Evolutionary conservation across 257 asterid genomes (phyloP), one percentile per base, ranked within the genome.

Genomic region (Plantago elongata): DNA sequence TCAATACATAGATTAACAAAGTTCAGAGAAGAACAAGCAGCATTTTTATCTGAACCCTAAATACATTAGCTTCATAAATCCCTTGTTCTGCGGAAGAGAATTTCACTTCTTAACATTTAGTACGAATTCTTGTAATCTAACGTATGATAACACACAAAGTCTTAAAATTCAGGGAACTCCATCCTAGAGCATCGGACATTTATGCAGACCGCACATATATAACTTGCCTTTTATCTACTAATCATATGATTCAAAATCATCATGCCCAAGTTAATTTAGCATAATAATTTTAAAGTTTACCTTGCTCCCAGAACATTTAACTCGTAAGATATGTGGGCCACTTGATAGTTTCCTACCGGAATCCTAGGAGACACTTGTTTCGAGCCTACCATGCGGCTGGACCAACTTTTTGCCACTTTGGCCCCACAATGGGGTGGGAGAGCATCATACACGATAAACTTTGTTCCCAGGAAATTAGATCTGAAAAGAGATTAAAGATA

Each of bases 381-480:
- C 13, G 84, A 72, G 76, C 86, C 84, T 65, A 76, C 79, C 60
- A 73, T 71, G 75, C 78, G 75, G 43, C 75, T 18, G 22, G 95
- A 86, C 69, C 80, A 74, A 61, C 80, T 81, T 71, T 81, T 88
- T 15, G 79, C 64, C 73, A 83, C 73, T 74, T 83, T 88, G 50
- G 72, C 81, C 51, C 79, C 90, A 50, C 80, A 74, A 37, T 84
- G 76, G 5, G 90, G 84, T 38, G 86, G 89, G 55, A 78, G 72
- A 49, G 88, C 83, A 51, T 92, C 97, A 11, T 81, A 92, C 34
- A 86, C 89, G 3, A 82, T 78, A 45, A 89, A 89, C 77, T 92
- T 92, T 45, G 88, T 86, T 7, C 96, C 97, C 34, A 89, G 76
- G 66, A 89, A 89, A 81, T 89, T 89, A 46, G 97, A 92, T 74